phyloP scores from a whole-genome alignment of 1,139 yeast species.

The Hyphopichia fennica region DNA sequence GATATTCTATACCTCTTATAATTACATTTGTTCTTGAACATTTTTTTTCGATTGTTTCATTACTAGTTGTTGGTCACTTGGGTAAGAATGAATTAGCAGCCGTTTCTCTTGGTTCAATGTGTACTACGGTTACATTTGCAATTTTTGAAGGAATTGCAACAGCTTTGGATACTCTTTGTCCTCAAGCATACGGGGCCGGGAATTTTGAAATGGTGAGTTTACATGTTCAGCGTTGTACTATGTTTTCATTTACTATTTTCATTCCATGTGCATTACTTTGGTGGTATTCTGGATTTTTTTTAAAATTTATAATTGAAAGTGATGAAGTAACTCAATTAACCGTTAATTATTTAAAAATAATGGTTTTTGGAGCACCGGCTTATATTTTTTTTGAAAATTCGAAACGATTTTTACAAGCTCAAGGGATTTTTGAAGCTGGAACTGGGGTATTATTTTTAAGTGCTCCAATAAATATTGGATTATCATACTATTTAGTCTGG shows the following conservation, averaged over 20 bases:
- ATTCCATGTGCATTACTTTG: constrained; percentile 64
- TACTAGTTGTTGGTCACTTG: constrained; percentile 70
- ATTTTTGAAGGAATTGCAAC: constrained; percentile 88
- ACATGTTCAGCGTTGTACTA: constrained; percentile 64
- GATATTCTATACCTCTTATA: constrained; percentile 64
- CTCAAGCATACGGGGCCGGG: constrained; percentile 79
- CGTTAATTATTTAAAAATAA: constrained; percentile 59
- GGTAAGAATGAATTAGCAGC: constrained; percentile 76
- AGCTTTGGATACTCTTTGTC: constrained; percentile 82
- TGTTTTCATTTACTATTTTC: constrained; percentile 54
- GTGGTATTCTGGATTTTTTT: constrained; percentile 62
- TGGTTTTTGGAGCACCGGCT: constrained; percentile 80
- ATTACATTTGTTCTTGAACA: constrained; percentile 72
- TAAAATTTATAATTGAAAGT: constrained; percentile 55
- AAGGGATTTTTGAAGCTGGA: constrained; percentile 90
- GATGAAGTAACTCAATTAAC: constrained; percentile 65
- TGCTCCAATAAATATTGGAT: constrained; percentile 73
- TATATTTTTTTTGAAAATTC: constrained; percentile 81
- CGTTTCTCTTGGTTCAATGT: constrained; percentile 85
- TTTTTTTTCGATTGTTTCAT: constrained; percentile 67
- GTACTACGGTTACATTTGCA: constrained; percentile 81
- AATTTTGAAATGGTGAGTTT: constrained; percentile 59
- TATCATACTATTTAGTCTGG: constrained; percentile 84
- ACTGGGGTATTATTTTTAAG: constrained; percentile 73
- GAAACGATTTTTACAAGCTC: constrained; percentile 84